Base-by-base conservation (phyloP, 441 rosid genomes). In the Erodium chrysanthum region DNA sequence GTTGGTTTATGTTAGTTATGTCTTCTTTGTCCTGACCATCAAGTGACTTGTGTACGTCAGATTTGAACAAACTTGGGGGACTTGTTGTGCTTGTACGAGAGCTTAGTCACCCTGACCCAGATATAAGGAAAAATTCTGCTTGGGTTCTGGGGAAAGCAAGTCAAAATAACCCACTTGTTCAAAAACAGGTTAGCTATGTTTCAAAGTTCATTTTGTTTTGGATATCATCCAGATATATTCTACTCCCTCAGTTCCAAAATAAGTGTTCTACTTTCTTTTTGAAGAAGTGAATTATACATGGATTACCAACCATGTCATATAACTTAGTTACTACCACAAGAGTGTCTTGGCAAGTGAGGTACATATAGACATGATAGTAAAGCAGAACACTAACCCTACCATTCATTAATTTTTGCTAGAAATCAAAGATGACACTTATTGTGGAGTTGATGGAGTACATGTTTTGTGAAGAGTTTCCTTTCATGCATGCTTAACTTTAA, bases 141-240 rank as follows among this genome's bases (percentile, higher is more conserved):
- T 93, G 98, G 98, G 82, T 93, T 74, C 77, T 93, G 4, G 98
- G 98, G 64, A 89, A 81, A 78, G 95, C 97, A 17, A 75, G 96
- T 78, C 97, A 93, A 79, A 93, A 93, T 77, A 85, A 89, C 80
- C 90, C 89, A 11, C 72, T 80, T 77, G 82, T 91, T 77, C 96
- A 93, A 82, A 82, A 78, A 73, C 88, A 93, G 92, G 97, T 86
- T 64, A 2, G 10, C 59, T 15, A 7, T 15, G 15, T 15, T 68
- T 33, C 6, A 9, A 37, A 58, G 64, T 64, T n/a, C 21, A n/a
- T 37, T 37, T 9, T 66, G 0, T 42, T 63, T 50, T n/a, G 14
- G 56, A 15, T 52, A 15, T 15, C 23, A 9, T 12, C 48, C n/a
- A 10, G 11, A 3, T 42, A 42, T 42, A 11, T 42, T 42, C 48